Evolutionary conservation across 768 basidiomycete species (phyloP), one percentile per base, ranked within the genome.

Genomic region (Amanita exitialis): DNA sequence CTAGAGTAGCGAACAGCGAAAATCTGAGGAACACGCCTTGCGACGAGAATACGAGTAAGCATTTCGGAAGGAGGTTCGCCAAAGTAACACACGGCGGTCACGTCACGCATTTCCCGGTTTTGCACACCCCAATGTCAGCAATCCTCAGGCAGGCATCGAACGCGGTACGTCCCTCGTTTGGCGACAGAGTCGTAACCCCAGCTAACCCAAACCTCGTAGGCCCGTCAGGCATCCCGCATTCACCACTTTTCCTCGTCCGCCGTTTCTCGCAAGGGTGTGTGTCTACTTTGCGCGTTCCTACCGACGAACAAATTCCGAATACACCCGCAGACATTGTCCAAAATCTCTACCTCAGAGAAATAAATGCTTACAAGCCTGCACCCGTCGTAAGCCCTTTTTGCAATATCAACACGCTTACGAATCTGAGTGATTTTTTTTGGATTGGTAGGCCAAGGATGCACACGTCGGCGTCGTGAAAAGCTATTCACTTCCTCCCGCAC

Each of bases 261-360:
- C 27, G 70, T 71, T 57, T 62, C 74, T 51, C 83, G 81, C 63
- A 83, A 79, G 74, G 87, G 86, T 84, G 62, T 25, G 49, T 37
- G 18, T 51, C 9, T 57, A 59, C 42, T 53, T 50, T 27, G 54
- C 45, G 32, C 47, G 44, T 35, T 25, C 27, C 34, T 6, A 37
- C 37, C 38, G 10, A 34, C 16, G 30, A 43, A 27, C 32, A 38
- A 8, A 35, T 67, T 62, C 69, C 71, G 69, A 67, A 63, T 70
- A 60, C 58, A 59, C 66, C 70, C 65, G 69, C 64, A 96, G 94
- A 96, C 74, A 74, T 94, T 63, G 76, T 97, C 48, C 89, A 94
- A 78, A 92, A 96, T 56, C 66, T 96, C 51, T 98, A 97, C 70
- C 59, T 98, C 58, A 82, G 77, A 62, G 87, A 95, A 72, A 76